Base-by-base conservation (phyloP, 2,329 filamentous ascomycete genomes). In the Geosmithia flava region DNA sequence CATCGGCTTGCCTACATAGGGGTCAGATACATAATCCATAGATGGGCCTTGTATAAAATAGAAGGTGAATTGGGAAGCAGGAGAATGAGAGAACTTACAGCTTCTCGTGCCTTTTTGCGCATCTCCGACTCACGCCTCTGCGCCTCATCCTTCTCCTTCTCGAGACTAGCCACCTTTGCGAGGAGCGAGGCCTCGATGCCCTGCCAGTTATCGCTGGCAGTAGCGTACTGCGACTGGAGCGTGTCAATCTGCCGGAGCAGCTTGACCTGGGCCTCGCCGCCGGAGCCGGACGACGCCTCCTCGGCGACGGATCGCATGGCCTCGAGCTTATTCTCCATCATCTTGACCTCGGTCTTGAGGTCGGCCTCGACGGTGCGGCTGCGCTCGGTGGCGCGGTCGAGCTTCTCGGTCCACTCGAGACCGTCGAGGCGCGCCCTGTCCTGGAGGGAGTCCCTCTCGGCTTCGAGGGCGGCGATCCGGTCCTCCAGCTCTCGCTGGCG, bases 181-280 rank as follows among this genome's bases (percentile, higher is more conserved):
- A 91, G 76, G 30, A 98, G 68, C 2, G 87, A 94, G 10, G 85
- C 80, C 64, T 98, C 91, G 52, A 98, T 94, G 1, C 89, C 87
- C 60, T 96, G 90, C 93, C 94, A 98, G 57, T 98, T 98, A 59
- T 95, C 88, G 55, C 87, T 93, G 1, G 93, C 93, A 48, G 94
- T 82, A 1, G 89, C 82, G 65, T 98, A 95, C 62, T 98, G 94
- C 7, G 87, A 93, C 64, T 98, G 93, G 39, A 98, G 68, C 1
- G 87, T 96, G 68, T 98, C 93, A 48, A 98, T 85, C 65, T 98
- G 94, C 41, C 93, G 81, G 42, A 97, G 72, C 41, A 97, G 72
- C 63, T 96, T 97, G 42, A 86, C 86, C 57, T 95, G 89, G 1
- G 85, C 80, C 59, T 95, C 87, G 15, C 89, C 86, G 6, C 81